These are phyloP conservation scores for Euphrasia arctica DNA, from an alignment of 305 asterid species.

Conservation along the genomic window DNA sequence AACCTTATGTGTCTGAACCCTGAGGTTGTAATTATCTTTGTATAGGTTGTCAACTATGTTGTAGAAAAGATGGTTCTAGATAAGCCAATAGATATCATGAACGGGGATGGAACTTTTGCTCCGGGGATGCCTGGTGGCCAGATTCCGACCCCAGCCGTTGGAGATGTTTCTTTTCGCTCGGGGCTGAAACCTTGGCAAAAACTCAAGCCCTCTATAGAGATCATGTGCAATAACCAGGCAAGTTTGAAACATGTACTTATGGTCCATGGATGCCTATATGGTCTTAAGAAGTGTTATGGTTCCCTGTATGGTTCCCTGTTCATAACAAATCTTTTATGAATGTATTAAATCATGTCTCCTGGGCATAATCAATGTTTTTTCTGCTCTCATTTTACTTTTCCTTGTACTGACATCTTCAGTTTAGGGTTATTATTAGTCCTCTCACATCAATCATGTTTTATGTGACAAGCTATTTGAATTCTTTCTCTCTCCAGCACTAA, in stretches of 20 bases:
- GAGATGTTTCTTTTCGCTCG: slow-evolving; percentile 42
- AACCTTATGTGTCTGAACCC: slow-evolving; percentile 1
- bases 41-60: slow-evolving; percentile 54
- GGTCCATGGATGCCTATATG: background rate
- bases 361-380: too few relatives aligned
- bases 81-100: slow-evolving; percentile 41
- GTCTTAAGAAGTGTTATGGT: background rate
- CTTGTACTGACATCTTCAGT: too few relatives aligned
- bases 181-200: slow-evolving; percentile 47
- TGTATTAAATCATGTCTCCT: too few relatives aligned
- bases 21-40: slow-evolving; percentile 19
- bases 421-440: too few relatives aligned
- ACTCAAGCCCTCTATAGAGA: slow-evolving; percentile 69
- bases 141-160: slow-evolving; percentile 30
- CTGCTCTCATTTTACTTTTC: too few relatives aligned
- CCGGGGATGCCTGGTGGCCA: slow-evolving; percentile 37
- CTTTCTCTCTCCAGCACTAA: background rate
- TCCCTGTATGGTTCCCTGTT: too few relatives aligned
- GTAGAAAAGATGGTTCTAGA: slow-evolving; percentile 55
- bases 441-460: too few relatives aligned
- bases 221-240: slow-evolving; percentile 76
- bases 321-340: too few relatives aligned
- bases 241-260: slow-evolving; percentile 21
- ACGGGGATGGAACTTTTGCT: slow-evolving; percentile 35
- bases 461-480: too few relatives aligned